Percentiles rank a stretch among this genome's conserved stretches.
phyloP scores from a whole-genome alignment of 1,139 yeast genomes.

The Taphrina deformans region DNA sequence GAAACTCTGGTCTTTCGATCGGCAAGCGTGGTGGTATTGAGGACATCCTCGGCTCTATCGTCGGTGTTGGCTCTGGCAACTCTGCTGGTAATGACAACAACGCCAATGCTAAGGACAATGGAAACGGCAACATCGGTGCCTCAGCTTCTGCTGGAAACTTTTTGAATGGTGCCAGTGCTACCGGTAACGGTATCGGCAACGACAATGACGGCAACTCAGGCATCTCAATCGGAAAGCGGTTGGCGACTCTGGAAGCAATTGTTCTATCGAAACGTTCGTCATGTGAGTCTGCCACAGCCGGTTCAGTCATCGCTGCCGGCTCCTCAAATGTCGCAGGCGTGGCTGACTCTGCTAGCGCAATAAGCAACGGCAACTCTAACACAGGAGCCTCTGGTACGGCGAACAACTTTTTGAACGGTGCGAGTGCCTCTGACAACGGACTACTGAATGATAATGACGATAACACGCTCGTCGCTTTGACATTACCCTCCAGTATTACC shows the following conservation, averaged over 20 bases:
- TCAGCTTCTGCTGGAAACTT: neutral
- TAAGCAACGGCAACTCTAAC: constrained; percentile 3
- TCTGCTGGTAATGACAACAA: neutral
- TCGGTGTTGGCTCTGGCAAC: neutral
- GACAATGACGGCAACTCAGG: constrained; percentile 2
- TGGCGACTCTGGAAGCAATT: neutral
- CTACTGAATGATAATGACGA: constrained; percentile 9
- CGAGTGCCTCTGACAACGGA: constrained; percentile 8
- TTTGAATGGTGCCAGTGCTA: constrained; percentile 1
- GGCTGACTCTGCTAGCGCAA: constrained; percentile 23
- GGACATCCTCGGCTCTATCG: neutral
- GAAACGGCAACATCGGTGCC: constrained; percentile 17
- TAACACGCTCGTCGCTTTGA: neutral
- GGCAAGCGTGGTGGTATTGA: neutral
- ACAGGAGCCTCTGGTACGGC: constrained; percentile 5
- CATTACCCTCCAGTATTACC: neutral
- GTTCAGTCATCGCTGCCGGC: neutral
- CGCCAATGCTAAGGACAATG: neutral
- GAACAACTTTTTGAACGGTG: constrained; percentile 1
- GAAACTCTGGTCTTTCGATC: neutral
- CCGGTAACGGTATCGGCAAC: constrained; percentile 9
- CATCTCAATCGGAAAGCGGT: neutral
- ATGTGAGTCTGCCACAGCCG: constrained; percentile 11
- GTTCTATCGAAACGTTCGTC: constrained; percentile 3
- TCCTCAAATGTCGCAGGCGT: constrained; percentile 9